Percentiles rank a stretch among this genome's conserved stretches.
phyloP scores from a whole-genome alignment of 1,284 basidiomycete species.

The Pseudozyma pruni region DNA sequence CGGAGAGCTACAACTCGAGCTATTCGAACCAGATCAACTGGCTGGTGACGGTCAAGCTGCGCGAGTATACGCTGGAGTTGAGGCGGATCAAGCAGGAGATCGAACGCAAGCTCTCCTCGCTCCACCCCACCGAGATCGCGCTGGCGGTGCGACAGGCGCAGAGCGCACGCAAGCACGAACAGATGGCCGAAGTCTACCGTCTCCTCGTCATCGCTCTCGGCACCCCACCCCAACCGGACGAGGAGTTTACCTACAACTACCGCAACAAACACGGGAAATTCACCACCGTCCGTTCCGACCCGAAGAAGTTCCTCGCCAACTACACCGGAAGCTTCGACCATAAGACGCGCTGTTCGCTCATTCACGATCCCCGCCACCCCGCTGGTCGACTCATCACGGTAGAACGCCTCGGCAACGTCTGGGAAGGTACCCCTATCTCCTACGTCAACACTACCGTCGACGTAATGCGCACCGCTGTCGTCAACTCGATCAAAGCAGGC shows the following conservation, averaged over 20 bases:
- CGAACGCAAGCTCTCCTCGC: slow-evolving; percentile 62
- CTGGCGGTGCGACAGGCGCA: slow-evolving; percentile 55
- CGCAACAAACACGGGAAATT: slow-evolving; percentile 83
- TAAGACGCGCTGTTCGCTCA: slow-evolving; percentile 85
- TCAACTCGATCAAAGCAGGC: slow-evolving; percentile 81
- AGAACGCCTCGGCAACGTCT: slow-evolving; percentile 89
- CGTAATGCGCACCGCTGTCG: slow-evolving; percentile 78
- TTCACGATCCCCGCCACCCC: slow-evolving; percentile 90
- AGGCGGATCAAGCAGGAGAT: slow-evolving; percentile 72
- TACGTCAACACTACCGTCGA: slow-evolving; percentile 87
- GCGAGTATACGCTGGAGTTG: slow-evolving; percentile 87
- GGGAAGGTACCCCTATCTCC: slow-evolving; percentile 82
- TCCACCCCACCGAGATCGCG: slow-evolving; percentile 10
- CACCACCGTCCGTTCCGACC: slow-evolving; percentile 79
- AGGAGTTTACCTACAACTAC: slow-evolving; percentile 62
- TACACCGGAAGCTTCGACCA: slow-evolving; percentile 70
- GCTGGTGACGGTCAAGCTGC: slow-evolving; percentile 86
- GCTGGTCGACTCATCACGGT: slow-evolving; percentile 89
- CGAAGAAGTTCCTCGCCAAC: slow-evolving; percentile 75
- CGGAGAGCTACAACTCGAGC: slow-evolving; percentile 85
- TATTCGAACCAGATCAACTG: slow-evolving; percentile 79
- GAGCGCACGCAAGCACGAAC: slow-evolving; percentile 78
- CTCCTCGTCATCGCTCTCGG: slow-evolving; percentile 84
- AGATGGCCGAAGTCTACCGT: slow-evolving; percentile 86
- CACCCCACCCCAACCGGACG: slow-evolving; percentile 50